phyloP scores from a whole-genome alignment of 2,329 filamentous ascomycete genomes.

The Arthrobotrys entomopaga region DNA sequence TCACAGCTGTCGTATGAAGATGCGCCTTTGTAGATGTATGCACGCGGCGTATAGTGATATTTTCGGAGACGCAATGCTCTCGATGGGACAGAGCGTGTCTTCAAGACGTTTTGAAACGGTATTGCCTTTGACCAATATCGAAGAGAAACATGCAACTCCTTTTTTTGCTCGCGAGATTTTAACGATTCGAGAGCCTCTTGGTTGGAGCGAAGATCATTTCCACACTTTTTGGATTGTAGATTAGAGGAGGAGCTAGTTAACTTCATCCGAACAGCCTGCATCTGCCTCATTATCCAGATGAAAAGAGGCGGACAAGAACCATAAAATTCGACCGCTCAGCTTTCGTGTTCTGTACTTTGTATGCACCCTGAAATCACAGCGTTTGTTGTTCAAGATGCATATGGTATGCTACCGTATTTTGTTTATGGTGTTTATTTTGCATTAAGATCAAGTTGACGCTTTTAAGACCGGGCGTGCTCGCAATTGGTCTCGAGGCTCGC shows the following conservation, averaged over 20 bases:
- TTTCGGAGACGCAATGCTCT: no score
- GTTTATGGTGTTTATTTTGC: no score
- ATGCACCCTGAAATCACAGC: conserved; percentile 31
- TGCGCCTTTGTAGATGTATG: conserved; percentile 12
- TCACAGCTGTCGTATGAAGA: conserved; percentile 19
- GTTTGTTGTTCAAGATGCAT: not conserved
- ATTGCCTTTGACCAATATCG: not conserved
- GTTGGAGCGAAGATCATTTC: conserved; percentile 24
- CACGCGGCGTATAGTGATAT: no score
- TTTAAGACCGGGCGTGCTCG: no score
- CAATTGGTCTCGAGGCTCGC: no score
- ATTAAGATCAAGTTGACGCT: no score
- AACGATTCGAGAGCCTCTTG: not conserved
- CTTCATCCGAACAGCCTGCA: conserved; percentile 47
- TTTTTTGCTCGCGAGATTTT: conserved; percentile 18
- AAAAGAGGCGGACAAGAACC: not conserved
- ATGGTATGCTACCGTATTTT: no score
- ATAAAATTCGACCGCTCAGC: no score
- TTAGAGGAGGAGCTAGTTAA: conserved; percentile 22
- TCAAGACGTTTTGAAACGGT: no score
- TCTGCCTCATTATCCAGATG: not conserved
- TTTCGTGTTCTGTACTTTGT: not conserved
- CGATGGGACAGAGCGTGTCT: no score
- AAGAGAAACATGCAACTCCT: conserved; percentile 34
- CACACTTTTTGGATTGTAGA: not conserved